These are phyloP conservation scores for Teunomyces pallodes DNA, from an alignment of 805 yeast genomes.

Conservation along the genomic window DNA sequence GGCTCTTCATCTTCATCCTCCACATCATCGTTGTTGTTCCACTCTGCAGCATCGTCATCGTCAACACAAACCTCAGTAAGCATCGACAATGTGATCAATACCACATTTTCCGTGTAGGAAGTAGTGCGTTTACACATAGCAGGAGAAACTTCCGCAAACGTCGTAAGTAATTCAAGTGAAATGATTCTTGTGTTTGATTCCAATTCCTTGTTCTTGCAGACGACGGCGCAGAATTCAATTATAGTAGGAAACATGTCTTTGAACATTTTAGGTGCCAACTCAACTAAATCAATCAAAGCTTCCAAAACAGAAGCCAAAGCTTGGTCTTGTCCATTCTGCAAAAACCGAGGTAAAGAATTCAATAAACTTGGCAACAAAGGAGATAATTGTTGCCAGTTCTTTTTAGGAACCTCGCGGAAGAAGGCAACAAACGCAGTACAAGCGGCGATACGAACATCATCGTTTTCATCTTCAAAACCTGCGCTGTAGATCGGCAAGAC, in stretches of 20 bases:
- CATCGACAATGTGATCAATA: constrained; percentile 71
- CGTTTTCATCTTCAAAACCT: constrained; percentile 79
- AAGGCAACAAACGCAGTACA: constrained; percentile 90
- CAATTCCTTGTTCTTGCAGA: constrained; percentile 75
- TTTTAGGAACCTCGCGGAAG: constrained; percentile 77
- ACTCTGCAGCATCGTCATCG: constrained; percentile 81
- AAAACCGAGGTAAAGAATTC: constrained; percentile 81
- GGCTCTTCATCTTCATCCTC: constrained; percentile 75
- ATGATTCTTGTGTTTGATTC: constrained; percentile 80
- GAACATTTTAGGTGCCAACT: constrained; percentile 92
- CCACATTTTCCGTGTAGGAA: constrained; percentile 67
- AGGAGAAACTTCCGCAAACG: constrained; percentile 91
- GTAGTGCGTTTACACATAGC: constrained; percentile 86
- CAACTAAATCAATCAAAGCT: constrained; percentile 84
- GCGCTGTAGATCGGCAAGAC: constrained; percentile 67
- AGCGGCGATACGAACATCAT: constrained; percentile 86
- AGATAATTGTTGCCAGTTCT: constrained; percentile 72
- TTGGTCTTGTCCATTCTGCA: constrained; percentile 72
- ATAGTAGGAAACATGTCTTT: constrained; percentile 87
- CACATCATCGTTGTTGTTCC: constrained; percentile 82
- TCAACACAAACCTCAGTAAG: constrained; percentile 90
- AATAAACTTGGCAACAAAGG: constrained; percentile 79
- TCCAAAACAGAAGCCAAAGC: constrained; percentile 88
- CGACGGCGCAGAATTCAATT: constrained; percentile 79
- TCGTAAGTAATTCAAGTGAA: constrained; percentile 83